Percentiles rank a stretch among this genome's conserved stretches.
phyloP scores from a whole-genome alignment of 83 land plant genomes.

The Picea engelmannii region DNA sequence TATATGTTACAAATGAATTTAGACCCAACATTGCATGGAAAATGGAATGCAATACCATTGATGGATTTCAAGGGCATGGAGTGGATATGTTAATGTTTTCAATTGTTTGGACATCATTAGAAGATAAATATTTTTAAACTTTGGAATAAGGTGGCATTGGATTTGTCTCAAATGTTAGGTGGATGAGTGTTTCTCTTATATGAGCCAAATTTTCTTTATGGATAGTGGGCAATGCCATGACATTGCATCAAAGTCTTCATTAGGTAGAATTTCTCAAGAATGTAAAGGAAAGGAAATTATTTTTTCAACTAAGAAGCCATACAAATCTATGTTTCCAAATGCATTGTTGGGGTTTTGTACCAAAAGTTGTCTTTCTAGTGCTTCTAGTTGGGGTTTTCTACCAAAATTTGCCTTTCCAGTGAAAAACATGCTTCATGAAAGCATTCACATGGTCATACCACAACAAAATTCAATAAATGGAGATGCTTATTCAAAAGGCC shows the following conservation, averaged over 20 bases:
- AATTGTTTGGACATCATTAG: conserved; percentile 72
- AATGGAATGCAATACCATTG: conserved; percentile 94
- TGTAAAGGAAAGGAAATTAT: conserved; percentile 68
- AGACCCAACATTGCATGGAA: conserved; percentile 47
- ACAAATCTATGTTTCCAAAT: conserved; percentile 36
- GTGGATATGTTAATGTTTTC: conserved; percentile 53
- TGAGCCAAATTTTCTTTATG: conserved; percentile 84
- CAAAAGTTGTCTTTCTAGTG: not conserved
- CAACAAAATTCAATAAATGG: too few species aligned
- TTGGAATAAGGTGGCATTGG: conserved; percentile 58
- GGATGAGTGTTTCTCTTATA: conserved; percentile 95
- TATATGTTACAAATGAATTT: conserved; percentile 54
- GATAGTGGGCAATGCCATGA: conserved; percentile 84
- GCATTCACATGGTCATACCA: not conserved
- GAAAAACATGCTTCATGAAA: not conserved
- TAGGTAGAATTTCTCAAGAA: conserved; percentile 82
- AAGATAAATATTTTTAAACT: conserved; percentile 12
- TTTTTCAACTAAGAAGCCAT: conserved; percentile 52
- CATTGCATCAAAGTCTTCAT: conserved; percentile 55
- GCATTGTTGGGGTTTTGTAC: not conserved
- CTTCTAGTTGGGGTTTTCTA: not conserved
- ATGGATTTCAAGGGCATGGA: too few species aligned
- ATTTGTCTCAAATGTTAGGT: conserved; percentile 91
- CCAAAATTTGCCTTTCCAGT: not conserved
- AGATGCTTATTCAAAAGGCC: too few species aligned